Evolutionary conservation across 208 protist species (phyloP), one percentile per base, ranked within the genome.

Genomic region (Acanthamoeba castellanii): DNA sequence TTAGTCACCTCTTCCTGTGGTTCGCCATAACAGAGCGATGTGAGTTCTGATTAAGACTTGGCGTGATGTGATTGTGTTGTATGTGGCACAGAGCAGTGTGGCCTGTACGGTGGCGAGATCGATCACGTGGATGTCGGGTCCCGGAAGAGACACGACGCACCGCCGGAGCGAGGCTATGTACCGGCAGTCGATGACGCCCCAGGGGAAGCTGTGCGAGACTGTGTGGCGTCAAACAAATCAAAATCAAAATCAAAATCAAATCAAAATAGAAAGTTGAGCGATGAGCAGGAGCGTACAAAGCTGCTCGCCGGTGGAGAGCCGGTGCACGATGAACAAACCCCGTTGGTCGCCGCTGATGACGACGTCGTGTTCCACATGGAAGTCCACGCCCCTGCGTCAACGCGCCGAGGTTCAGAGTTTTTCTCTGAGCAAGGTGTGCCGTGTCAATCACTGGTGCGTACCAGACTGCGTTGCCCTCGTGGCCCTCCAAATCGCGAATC

Each of bases 291-390:
- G 50, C 74, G 74, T 50, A 82, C 74, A 82, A 13, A 82, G 27
- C 37, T 82, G 37, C 27, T 82, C 74, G 18, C 74, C 74, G 42
- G 74, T 82, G 18, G 74, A 82, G 8, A 82, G 74, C 22, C 30
- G 2, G 37, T 82, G 74, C 4, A 7, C 74, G 30, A 82, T 47
- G 37, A 82, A 13, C 13, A 42, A 18, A 0, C 74, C 74, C 13
- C 16, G 74, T 7, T 52, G 32, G 18, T 82, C 37, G 30, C 74
- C 74, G 18, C 74, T 82, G 20, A 82, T 30, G 32, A 82, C 74
- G 30, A 82, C 27, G 42, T 82, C 74, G 14, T 82, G 34, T 14
- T 50, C 37, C n/a, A 30, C 7, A 27, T 82, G 11, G 14, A 82
- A 42, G 30, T 82, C 74, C 74, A 82, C 16, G 37, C 16, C 11